Percentiles rank a stretch among this genome's conserved stretches.
Evolutionary conservation across 2,329 filamentous ascomycete species (phyloP).

Genomic region (Tolypocladium album): DNA sequence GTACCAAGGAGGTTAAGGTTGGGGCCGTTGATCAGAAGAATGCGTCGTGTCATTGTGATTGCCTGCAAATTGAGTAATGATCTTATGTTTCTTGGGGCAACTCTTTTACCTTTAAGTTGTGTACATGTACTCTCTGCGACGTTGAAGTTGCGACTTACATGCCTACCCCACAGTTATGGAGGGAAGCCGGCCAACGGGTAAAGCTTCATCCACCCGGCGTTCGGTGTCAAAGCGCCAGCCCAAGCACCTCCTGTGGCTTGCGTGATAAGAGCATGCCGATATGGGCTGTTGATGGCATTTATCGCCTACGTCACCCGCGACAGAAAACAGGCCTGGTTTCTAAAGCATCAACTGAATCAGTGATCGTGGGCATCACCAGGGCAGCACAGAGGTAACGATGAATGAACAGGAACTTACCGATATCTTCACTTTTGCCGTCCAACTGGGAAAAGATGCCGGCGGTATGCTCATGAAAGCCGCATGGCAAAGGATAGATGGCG

Average conservation of each 20-base stretch:
- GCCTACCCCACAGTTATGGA: neutral
- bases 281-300: neutral
- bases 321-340: too few species aligned
- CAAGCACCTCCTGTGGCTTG: too few species aligned
- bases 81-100: too few species aligned
- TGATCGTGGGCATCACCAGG: too few species aligned
- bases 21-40: slow-evolving; percentile 71
- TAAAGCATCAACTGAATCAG: too few species aligned
- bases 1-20: slow-evolving; percentile 74
- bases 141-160: neutral
- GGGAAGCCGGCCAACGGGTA: slow-evolving; percentile 6
- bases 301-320: neutral
- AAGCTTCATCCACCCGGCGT: slow-evolving; percentile 11
- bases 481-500: slow-evolving; percentile 13
- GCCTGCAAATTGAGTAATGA: too few species aligned
- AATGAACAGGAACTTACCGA: slow-evolving; percentile 43
- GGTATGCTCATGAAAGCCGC: slow-evolving; percentile 54
- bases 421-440: slow-evolving; percentile 60
- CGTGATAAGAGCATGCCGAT: too few species aligned
- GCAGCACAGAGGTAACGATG: slow-evolving; percentile 8
- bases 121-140: neutral
- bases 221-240: neutral
- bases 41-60: slow-evolving; percentile 25
- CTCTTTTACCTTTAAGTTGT: neutral
- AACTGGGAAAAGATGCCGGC: slow-evolving; percentile 61